Conservation (phyloP, 257 asterid genomes). For the Penstemon davidsonii region DNA sequence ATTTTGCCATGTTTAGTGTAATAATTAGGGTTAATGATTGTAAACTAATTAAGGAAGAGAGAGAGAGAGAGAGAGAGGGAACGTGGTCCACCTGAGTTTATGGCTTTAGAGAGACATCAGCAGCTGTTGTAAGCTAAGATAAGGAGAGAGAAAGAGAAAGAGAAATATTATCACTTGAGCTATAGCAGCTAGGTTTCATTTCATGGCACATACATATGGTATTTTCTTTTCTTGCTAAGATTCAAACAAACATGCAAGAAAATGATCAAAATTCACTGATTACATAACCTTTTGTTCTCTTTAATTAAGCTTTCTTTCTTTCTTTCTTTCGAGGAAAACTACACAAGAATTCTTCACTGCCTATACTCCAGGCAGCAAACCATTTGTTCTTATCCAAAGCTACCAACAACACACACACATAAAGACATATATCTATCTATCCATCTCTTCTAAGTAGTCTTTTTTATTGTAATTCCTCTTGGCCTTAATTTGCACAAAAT, state of each 20-base stretch:
- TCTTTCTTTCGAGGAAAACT: conserved; percentile 24
- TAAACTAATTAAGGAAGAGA: neutral
- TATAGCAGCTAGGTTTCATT: conserved; percentile 34
- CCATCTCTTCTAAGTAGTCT: neutral
- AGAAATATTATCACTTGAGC: conserved; percentile 37
- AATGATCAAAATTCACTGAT: conserved; percentile 11
- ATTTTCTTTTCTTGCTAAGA: conserved; percentile 41
- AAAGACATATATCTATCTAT: conserved; percentile 5
- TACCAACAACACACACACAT: conserved; percentile 23
- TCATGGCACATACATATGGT: conserved; percentile 34
- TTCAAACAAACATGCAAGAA: conserved; percentile 42
- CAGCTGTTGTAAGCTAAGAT: conserved; percentile 47
- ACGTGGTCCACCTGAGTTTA: conserved; percentile 79
- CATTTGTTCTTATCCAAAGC: conserved; percentile 32
- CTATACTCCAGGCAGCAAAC: conserved; percentile 38
- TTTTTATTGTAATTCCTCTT: neutral
- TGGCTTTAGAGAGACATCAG: conserved; percentile 53
- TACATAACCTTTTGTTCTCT: neutral
- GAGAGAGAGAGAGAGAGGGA: conserved; percentile 32
- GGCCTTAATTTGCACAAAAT: neutral
- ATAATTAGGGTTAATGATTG: conserved; percentile 10
- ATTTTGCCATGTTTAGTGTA: conserved; percentile 21
- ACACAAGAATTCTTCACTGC: conserved; percentile 25
- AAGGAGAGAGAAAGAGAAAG: conserved; percentile 44
- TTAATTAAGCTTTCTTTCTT: neutral